Conservation (phyloP, 2,329 filamentous ascomycete genomes). For the Lithohypha guttulata region DNA sequence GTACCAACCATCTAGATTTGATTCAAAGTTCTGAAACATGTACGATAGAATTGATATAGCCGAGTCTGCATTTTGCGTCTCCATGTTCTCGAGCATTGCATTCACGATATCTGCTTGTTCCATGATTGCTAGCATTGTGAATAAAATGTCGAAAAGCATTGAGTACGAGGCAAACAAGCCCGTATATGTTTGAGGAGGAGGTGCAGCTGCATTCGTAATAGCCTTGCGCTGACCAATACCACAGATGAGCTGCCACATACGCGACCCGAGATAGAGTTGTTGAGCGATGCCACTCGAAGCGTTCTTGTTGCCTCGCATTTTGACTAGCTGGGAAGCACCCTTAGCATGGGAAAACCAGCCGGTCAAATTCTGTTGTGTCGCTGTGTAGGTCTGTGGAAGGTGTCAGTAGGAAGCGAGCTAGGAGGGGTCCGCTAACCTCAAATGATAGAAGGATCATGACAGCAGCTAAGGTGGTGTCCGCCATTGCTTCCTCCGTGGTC, state of each 20-base stretch:
- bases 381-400: constrained; percentile 3
- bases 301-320: constrained; percentile 8
- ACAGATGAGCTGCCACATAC: constrained; percentile 7
- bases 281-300: constrained; percentile 5
- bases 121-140: constrained; percentile 7
- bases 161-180: constrained; percentile 1
- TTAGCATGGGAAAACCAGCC: constrained; percentile 8
- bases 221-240: constrained; percentile 1
- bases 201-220: neutral
- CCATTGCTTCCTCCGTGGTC: neutral
- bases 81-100: neutral
- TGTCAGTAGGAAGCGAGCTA: neutral
- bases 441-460: constrained; percentile 9
- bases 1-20: constrained; percentile 1
- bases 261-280: constrained; percentile 8
- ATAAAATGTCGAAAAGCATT: constrained; percentile 10
- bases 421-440: constrained; percentile 7
- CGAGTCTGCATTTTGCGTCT: neutral
- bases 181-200: neutral
- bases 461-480: constrained; percentile 11
- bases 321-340: constrained; percentile 3
- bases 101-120: constrained; percentile 10
- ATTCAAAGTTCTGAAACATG: constrained; percentile 2
- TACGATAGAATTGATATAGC: neutral
- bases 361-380: neutral